Evolutionary conservation across 768 basidiomycete genomes (phyloP), one percentile per base, ranked within the genome.

Genomic region (Erythrobasidium yunnanense): DNA sequence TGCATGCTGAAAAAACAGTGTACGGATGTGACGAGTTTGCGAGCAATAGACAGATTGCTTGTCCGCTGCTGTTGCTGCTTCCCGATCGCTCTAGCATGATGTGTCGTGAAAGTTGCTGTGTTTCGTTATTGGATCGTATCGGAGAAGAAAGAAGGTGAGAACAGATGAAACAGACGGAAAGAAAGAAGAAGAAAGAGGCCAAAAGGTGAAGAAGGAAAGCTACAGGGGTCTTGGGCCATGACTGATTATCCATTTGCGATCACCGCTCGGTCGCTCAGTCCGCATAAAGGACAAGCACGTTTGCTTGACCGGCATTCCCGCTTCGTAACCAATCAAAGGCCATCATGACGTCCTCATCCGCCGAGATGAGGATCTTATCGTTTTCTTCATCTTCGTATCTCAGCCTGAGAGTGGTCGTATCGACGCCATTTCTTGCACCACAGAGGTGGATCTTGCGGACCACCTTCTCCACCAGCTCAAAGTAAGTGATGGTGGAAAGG

Each of bases 331-430:
- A 63, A 23, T 91, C 90, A 70, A 93, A 91, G 38, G 90, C 90
- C 83, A 93, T 89, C 71, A 89, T 87, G 34, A 92, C 87, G 74
- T 93, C 90, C 75, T 93, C 90, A 34, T 89, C 90, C 49, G 87
- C 89, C 17, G 86, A 86, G 68, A 93, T 81, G 30, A 84, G 86
- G 50, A 93, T 83, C 81, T 90, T 80, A 74, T 93, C 90, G 23
- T 90, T 90, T 72, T 93, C 90, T 74, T 93, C 90, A 76, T 93
- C 90, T 75, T 80, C 83, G 76, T 92, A 93, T 32, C 87, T 82
- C 71, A 93, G 75, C 50, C 60, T 47, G 29, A 73, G 46, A 29
- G 55, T 52, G 1, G 5, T 17, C 2, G 52, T 29, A 2, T 68
- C 70, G 0, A 88, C 85, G n/a, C 84, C 81, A 74, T 88, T 85